Evolutionary conservation across 179 eudicot genomes (phyloP), one percentile per base, ranked within the genome.

Genomic region (Patellifolia procumbens): DNA sequence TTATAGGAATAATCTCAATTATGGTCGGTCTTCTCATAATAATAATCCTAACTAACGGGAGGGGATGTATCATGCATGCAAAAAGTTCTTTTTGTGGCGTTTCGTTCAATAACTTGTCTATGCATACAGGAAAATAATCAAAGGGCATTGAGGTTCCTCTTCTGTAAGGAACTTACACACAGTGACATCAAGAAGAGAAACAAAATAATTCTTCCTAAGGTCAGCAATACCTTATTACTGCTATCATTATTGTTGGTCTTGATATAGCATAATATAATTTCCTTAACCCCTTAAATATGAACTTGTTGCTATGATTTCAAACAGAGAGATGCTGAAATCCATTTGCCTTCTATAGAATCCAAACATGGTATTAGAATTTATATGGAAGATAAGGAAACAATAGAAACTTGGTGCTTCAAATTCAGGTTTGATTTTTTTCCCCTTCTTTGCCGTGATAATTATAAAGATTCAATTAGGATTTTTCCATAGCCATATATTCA

Each of bases 121-220:
- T 56, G 16, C 7, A 39, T 17, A 55, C 35, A 72, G 75, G 65
- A 16, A 34, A 71, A 52, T 9, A 55, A 72, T 55, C 15, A 34
- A 55, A 24, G 22, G 19, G 7, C 64, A 7, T 72, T 72, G 65
- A 72, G 75, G 46, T 72, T 55, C 48, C 65, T 72, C n/a, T 72
- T 55, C 3, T 37, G 49, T 22, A 72, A 72, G 75, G 75, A 55
- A 51, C 63, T 72, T n/a, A 72, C 75, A n/a, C 32, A 55, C 34
- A 53, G 65, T 72, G 75, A 72, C 1, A 26, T 56, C 49, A 15
- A 12, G 48, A 72, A 56, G 63, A 24, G 22, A 53, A 55, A 72
- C 75, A 72, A 72, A 55, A 72, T 72, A 5, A 56, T 72, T 7
- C 11, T 72, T 32, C 75, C 34, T 35, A 72, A 32, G 75, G 75